Evolutionary conservation across 2,329 filamentous ascomycete species (phyloP), one percentile per base, ranked within the genome.

Genomic region (Aspergillus amoenus): DNA sequence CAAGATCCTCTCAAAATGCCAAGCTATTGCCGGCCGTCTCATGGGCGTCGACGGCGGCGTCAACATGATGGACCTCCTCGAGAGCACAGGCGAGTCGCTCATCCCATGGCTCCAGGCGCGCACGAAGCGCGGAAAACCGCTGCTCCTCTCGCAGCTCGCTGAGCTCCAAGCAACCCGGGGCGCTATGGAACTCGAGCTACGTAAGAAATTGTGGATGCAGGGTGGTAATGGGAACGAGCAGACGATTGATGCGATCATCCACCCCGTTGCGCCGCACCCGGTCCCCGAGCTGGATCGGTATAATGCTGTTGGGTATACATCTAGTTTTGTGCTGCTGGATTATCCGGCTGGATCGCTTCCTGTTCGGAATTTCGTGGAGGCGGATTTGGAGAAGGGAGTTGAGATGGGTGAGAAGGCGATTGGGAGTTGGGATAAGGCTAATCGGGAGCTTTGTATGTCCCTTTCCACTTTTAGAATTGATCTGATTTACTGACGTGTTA

Each of bases 231-330:
- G 40, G 1, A 37, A 18, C 13, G 43, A 53, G n/a, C 49, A 40
- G 18, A 30, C 42, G 6, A 52, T 88, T 7, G 86, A 88, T 73
- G 84, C 84, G 0, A 80, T 89, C 51, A 80, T 89, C 55, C 84
- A 81, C 60, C 86, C 86, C 0, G 76, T 87, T 0, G 85, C 85
- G 13, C 84, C 85, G 2, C 86, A 89, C 68, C 84, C 86, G 0
- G 80, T 86, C 0, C 83, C 85, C 1, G 78, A 80, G 9, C 81
- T 86, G 54, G 86, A 89, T 71, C 75, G 79, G 2, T 88, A 84
- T 72, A 86, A 87, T 67, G 81, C 81, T 0, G 81, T 84, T 0
- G 82, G 84, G 56, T 88, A 88, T 66, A 87, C 85, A 1, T 82
- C 78, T 21, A 79, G 77, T 1, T 87, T 85, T 64, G 84, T 87